phyloP scores from a whole-genome alignment of 805 yeast species.

The Candida arabinofermentans region DNA sequence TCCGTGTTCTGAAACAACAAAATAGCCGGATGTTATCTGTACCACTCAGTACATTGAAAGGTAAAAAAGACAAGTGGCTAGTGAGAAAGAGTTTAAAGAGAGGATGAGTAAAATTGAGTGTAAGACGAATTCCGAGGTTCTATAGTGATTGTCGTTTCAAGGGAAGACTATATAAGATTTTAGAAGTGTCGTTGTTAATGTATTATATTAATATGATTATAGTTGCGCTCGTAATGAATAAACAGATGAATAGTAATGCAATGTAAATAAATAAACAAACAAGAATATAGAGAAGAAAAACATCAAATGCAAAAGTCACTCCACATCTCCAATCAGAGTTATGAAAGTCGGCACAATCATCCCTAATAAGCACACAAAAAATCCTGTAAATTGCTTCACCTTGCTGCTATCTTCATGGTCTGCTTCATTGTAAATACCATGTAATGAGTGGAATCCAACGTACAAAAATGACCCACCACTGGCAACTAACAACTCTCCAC shows the following conservation, averaged over 20 bases:
- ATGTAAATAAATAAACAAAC: not conserved
- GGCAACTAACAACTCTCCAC: conserved; percentile 54
- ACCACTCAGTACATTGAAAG: conserved; percentile 19
- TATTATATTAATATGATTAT: no score
- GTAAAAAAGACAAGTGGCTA: conserved; percentile 27
- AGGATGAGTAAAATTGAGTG: no score
- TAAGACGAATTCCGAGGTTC: no score
- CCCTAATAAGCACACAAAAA: conserved; percentile 22
- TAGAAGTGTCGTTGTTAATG: no score
- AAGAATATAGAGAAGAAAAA: not conserved
- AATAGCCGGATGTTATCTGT: conserved; percentile 16
- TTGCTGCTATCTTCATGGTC: not conserved
- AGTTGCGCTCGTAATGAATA: no score
- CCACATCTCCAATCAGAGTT: conserved; percentile 22
- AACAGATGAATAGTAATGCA: no score
- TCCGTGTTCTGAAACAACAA: conserved; percentile 27
- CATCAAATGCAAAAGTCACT: not conserved
- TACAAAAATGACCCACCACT: conserved; percentile 72
- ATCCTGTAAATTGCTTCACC: conserved; percentile 9
- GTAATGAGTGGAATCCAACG: conserved; percentile 64
- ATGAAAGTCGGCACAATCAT: conserved; percentile 27
- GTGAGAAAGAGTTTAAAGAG: conserved; percentile 23
- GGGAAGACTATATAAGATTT: no score
- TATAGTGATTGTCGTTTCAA: no score
- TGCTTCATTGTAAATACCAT: conserved; percentile 32